phyloP scores from a whole-genome alignment of 2,329 filamentous ascomycete genomes.

The Fusarium austroafricanum region DNA sequence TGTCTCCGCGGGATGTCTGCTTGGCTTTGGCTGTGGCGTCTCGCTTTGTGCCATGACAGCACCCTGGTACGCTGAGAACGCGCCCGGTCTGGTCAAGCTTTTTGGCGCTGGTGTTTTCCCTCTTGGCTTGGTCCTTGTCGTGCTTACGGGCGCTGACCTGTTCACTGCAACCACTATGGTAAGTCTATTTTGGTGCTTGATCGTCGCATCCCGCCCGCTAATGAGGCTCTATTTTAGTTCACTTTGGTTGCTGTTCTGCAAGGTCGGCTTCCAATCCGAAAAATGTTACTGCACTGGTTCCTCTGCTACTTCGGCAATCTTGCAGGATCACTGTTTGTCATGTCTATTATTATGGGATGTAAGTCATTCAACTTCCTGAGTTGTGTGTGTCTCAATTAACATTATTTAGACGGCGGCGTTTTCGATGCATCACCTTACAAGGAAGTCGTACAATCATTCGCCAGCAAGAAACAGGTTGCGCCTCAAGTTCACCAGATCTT shows the following conservation, averaged over 20 bases:
- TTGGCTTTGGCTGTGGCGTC: conserved; percentile 41
- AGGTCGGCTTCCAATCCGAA: conserved; percentile 29
- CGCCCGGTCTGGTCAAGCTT: conserved; percentile 38
- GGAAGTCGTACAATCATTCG: conserved; percentile 57
- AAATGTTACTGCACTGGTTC: conserved; percentile 53
- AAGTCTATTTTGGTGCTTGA: background rate
- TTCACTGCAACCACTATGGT: conserved; percentile 43
- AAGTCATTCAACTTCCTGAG: background rate
- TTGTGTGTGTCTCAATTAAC: background rate
- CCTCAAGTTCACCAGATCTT: conserved; percentile 65
- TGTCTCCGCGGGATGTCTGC: conserved; percentile 36
- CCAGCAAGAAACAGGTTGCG: conserved; percentile 60
- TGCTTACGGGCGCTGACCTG: conserved; percentile 39
- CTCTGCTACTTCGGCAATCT: conserved; percentile 63
- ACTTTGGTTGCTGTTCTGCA: conserved; percentile 41
- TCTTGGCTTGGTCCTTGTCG: conserved; percentile 35
- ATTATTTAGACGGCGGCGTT: conserved; percentile 56
- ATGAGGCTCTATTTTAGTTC: conserved; percentile 20
- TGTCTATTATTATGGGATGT: conserved; percentile 59
- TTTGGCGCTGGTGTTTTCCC: conserved; percentile 41
- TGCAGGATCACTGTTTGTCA: conserved; percentile 60
- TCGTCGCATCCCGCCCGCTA: background rate
- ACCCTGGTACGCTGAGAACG: conserved; percentile 42
- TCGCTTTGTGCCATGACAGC: conserved; percentile 37
- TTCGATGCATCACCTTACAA: conserved; percentile 56